phyloP scores from a whole-genome alignment of 805 yeast genomes.

The Myxozyma sirexii region DNA sequence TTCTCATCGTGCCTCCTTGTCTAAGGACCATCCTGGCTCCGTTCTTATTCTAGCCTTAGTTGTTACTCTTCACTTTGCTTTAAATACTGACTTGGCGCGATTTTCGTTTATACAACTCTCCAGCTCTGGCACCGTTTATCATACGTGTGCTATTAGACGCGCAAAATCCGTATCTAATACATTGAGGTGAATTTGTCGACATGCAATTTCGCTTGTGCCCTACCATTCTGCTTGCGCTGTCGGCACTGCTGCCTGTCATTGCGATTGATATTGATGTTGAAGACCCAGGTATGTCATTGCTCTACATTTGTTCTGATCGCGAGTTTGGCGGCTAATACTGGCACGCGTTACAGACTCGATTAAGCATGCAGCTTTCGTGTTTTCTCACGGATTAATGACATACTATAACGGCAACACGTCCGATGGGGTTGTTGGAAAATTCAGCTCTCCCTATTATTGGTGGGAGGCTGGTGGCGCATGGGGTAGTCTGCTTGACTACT shows the following conservation, averaged over 20 bases:
- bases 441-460: conserved; percentile 92
- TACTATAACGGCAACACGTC: conserved; percentile 64
- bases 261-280: conserved; percentile 25
- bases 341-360: conserved; percentile 45
- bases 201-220: background rate
- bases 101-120: too few species aligned
- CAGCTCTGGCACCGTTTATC: too few species aligned
- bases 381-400: conserved; percentile 65
- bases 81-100: too few species aligned
- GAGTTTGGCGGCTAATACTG: too few species aligned
- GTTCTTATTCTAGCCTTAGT: too few species aligned
- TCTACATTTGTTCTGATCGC: background rate
- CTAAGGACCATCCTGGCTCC: too few species aligned
- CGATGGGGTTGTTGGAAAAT: conserved; percentile 88
- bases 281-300: conserved; percentile 12
- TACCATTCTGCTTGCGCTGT: background rate
- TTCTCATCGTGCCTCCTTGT: too few species aligned
- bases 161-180: too few species aligned
- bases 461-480: conserved; percentile 90
- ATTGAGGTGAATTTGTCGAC: background rate
- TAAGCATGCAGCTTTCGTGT: conserved; percentile 52
- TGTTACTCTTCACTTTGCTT: too few species aligned
- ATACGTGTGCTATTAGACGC: too few species aligned
- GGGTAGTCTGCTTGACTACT: conserved; percentile 79
- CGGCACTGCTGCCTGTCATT: background rate